Percentiles rank a stretch among this genome's conserved stretches.
Conservation (phyloP, 2,329 filamentous ascomycete genomes). For the Aspergillus viridinutans region DNA sequence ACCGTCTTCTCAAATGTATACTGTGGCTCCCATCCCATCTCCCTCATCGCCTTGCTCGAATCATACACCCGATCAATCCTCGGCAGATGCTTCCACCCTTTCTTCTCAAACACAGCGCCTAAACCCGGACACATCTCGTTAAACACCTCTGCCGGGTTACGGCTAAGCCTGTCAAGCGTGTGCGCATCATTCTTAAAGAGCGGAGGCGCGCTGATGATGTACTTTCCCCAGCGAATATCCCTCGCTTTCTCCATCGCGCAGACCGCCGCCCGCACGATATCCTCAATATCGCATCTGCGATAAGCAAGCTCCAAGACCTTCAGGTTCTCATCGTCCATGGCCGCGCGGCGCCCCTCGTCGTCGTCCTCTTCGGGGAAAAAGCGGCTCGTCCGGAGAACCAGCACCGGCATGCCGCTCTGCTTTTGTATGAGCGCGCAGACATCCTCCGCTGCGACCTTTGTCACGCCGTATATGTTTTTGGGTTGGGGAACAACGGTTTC, state of each 20-base stretch:
- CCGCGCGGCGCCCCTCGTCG: constrained; percentile 7
- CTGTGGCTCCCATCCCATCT: constrained; percentile 5
- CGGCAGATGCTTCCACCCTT: constrained; percentile 7
- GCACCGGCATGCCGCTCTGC: constrained; percentile 5
- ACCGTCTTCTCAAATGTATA: constrained; percentile 5
- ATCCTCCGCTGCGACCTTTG: constrained; percentile 9
- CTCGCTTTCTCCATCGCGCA: constrained; percentile 2
- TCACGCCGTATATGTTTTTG: constrained; percentile 12
- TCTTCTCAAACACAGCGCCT: constrained; percentile 4
- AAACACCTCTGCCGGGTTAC: too few species aligned
- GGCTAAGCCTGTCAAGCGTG: too few species aligned
- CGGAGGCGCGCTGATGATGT: too few species aligned
- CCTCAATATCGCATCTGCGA: constrained; percentile 8
- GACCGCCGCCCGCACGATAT: constrained; percentile 7
- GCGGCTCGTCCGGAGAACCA: neutral
- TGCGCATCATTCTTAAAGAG: too few species aligned
- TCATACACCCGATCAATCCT: constrained; percentile 10
- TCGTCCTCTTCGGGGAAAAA: constrained; percentile 10
- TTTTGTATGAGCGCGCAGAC: constrained; percentile 7
- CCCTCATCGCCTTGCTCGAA: constrained; percentile 7
- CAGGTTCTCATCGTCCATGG: constrained; percentile 8
- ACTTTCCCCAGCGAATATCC: too few species aligned
- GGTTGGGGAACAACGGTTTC: constrained; percentile 6
- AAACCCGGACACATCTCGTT: neutral
- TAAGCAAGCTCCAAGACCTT: constrained; percentile 9